phyloP scores from a whole-genome alignment of 2,329 filamentous ascomycete genomes.

The Fusarium sp. region DNA sequence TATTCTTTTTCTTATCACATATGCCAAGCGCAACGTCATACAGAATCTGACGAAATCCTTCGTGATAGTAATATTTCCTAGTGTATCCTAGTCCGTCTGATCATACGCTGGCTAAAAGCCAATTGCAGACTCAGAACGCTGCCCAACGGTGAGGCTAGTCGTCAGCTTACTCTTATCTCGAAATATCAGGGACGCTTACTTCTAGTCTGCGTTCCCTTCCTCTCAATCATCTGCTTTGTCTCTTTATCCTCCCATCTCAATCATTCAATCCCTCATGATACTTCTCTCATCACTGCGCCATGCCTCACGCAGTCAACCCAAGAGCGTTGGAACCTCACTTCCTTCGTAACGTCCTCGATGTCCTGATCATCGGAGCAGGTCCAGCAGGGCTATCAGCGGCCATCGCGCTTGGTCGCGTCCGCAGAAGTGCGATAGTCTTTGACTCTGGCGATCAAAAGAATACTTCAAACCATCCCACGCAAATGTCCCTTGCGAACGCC shows the following conservation, averaged over 20 bases:
- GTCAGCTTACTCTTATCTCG: no score
- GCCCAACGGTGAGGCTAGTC: no score
- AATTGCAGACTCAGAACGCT: no score
- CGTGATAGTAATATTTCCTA: no score
- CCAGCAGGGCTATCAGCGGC: slow-evolving; percentile 9
- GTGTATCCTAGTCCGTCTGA: no score
- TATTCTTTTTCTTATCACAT: no score
- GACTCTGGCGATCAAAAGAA: rapidly evolving
- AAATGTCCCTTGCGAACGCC: rapidly evolving
- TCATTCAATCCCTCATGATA: no score
- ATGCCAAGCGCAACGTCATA: no score
- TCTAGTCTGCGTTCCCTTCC: not conserved
- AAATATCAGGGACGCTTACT: not conserved
- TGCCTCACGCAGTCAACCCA: not conserved
- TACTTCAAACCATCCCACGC: rapidly evolving
- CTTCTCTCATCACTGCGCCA: rapidly evolving
- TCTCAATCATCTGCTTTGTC: no score
- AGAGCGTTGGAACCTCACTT: not conserved
- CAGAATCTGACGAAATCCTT: no score
- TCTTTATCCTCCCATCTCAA: not conserved
- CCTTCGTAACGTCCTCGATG: slow-evolving; percentile 18
- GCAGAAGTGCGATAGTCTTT: not conserved
- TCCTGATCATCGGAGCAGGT: slow-evolving; percentile 1
- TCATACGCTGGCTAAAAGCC: no score
- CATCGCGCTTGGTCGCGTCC: not conserved